A percentile compares a stretch with the other conserved stretches of the same genome.
Evolutionary conservation across 2,329 filamentous ascomycete species (phyloP).

Genomic region (Plectosphaerella plurivora): DNA sequence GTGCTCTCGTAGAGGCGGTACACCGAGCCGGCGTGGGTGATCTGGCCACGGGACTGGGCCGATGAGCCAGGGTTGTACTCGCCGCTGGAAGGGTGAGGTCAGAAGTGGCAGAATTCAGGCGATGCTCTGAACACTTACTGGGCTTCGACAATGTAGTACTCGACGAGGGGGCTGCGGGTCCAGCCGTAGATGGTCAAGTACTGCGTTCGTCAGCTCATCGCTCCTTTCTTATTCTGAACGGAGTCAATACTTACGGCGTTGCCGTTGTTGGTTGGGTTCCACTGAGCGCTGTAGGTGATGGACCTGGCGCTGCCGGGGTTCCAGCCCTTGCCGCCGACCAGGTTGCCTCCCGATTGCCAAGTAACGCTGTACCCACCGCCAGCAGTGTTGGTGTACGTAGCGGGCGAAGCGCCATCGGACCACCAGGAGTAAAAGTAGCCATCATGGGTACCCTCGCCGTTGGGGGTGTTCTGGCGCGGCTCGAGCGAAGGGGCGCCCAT

Average conservation of each 20-base stretch:
- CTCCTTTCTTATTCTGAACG: not conserved
- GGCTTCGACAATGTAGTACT: conserved; percentile 21
- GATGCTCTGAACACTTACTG: not conserved
- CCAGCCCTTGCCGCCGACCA: conserved; percentile 57
- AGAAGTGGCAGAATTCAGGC: not conserved
- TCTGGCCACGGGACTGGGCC: conserved; percentile 39
- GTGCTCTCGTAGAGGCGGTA: conserved; percentile 48
- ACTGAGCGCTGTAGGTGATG: conserved; percentile 29
- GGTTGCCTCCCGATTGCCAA: conserved; percentile 45
- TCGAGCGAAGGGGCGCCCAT: conserved; percentile 6
- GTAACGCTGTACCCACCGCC: conserved; percentile 37
- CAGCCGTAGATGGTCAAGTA: conserved; percentile 35
- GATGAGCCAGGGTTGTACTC: conserved; percentile 9
- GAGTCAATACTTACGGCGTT: conserved; percentile 38
- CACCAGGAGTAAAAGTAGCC: conserved; percentile 46
- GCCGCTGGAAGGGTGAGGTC: not conserved
- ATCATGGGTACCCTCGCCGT: conserved; percentile 25
- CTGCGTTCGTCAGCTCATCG: conserved; percentile 20
- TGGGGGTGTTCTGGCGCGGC: conserved; percentile 24
- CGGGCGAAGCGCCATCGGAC: conserved; percentile 37
- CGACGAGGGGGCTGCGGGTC: conserved; percentile 28
- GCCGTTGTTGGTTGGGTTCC: conserved; percentile 23
- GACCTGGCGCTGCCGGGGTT: conserved; percentile 46
- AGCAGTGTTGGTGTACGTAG: conserved; percentile 35
- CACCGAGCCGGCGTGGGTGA: conserved; percentile 44